A percentile compares a stretch with the other conserved stretches of the same genome.
These are phyloP conservation scores for Ascochyta clinopodiicola DNA, from an alignment of 2,329 filamentous ascomycete species.

Conservation along the genomic window DNA sequence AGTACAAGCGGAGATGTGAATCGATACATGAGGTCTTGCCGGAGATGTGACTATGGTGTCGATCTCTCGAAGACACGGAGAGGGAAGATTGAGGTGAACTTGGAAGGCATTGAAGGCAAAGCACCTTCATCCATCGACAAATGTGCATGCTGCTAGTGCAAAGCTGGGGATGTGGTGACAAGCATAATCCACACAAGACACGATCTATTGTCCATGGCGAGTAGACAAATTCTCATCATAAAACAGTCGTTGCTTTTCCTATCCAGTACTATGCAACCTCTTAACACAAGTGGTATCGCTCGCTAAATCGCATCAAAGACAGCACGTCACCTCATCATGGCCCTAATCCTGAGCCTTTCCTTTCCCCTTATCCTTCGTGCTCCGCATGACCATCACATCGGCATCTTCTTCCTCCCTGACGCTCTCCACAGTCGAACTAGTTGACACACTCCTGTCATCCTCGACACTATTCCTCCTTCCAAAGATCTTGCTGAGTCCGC, in stretches of 20 bases:
- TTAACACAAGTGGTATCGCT: not conserved
- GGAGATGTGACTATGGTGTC: too few relatives aligned
- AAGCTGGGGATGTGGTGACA: too few relatives aligned
- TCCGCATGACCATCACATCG: constrained; percentile 12
- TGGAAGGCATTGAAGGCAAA: too few relatives aligned
- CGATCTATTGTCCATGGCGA: not conserved
- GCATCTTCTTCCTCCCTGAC: constrained; percentile 11
- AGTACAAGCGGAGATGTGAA: too few relatives aligned
- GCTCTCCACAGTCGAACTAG: constrained; percentile 11
- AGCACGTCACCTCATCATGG: not conserved
- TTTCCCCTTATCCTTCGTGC: constrained; percentile 4
- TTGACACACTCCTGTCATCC: constrained; percentile 11
- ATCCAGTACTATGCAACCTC: not conserved
- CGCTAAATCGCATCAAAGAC: not conserved
- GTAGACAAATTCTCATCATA: not conserved
- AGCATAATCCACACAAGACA: not conserved
- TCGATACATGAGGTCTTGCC: too few relatives aligned
- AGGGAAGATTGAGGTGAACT: too few relatives aligned
- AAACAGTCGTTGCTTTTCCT: not conserved
- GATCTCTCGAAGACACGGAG: too few relatives aligned
- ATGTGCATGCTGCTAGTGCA: too few relatives aligned
- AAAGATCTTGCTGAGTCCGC: constrained; percentile 14
- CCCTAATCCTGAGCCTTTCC: constrained; percentile 6
- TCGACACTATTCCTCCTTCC: constrained; percentile 9
- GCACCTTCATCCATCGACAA: too few relatives aligned